Conservation (phyloP, 2,329 filamentous ascomycete genomes). For the Amesomyces nigricolor region DNA sequence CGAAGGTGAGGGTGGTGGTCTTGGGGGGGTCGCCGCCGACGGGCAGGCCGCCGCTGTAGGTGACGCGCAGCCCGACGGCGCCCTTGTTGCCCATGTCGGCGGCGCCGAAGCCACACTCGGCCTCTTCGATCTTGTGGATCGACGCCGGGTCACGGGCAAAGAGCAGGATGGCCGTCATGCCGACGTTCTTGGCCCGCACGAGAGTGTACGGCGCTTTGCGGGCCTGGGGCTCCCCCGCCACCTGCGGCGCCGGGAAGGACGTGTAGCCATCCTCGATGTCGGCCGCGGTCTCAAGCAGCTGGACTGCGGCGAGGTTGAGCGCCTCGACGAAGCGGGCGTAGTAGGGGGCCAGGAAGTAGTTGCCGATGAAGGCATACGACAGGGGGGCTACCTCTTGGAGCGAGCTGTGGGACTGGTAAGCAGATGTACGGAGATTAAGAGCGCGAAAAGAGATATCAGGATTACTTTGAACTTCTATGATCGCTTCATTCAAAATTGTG, state of each 20-base stretch:
- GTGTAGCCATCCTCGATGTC: conserved; percentile 19
- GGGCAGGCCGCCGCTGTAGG: conserved; percentile 43
- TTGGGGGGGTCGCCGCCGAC: conserved; percentile 28
- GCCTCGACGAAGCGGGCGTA: conserved; percentile 65
- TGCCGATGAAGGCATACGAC: conserved; percentile 77
- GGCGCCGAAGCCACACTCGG: conserved; percentile 76
- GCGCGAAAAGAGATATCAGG: too few relatives aligned
- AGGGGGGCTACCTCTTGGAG: conserved; percentile 89
- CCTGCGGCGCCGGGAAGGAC: conserved; percentile 17
- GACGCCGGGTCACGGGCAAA: conserved; percentile 63
- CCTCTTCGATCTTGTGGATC: conserved; percentile 64
- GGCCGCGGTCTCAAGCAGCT: conserved; percentile 25
- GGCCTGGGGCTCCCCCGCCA: not conserved
- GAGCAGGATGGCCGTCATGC: conserved; percentile 85
- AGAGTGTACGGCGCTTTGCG: conserved; percentile 54
- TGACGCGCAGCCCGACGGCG: conserved; percentile 71
- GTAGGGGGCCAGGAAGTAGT: conserved; percentile 71
- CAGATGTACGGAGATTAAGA: not conserved
- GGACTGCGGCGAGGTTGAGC: conserved; percentile 60
- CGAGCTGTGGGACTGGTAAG: conserved; percentile 45
- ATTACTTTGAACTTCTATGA: too few relatives aligned
- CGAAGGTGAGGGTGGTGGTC: conserved; percentile 69
- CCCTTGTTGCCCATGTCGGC: conserved; percentile 95
- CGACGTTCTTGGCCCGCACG: conserved; percentile 66
- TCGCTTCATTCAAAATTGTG: too few relatives aligned